Conservation (phyloP, 257 asterid species). For the Asclepias syriaca region DNA sequence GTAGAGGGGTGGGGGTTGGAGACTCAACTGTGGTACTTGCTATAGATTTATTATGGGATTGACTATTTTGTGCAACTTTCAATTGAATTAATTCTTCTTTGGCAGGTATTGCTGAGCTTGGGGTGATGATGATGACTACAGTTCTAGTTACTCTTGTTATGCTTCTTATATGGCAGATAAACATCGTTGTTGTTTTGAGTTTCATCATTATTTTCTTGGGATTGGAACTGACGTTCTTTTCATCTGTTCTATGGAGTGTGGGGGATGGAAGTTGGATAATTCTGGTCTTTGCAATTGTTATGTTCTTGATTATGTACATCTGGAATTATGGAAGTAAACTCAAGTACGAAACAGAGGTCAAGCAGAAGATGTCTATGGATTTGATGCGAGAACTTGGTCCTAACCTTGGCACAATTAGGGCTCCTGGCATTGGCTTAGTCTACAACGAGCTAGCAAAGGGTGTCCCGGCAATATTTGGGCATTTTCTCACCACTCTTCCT, state of each 20-base stretch:
- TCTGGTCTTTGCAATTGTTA: conserved; percentile 68
- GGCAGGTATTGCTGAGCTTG: conserved; percentile 91
- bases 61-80: neutral
- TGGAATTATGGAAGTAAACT: conserved; percentile 97
- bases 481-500: conserved; percentile 83
- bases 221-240: conserved; percentile 71
- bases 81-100: conserved; percentile 10
- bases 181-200: conserved; percentile 60
- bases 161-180: conserved; percentile 97
- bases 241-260: conserved; percentile 88
- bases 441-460: conserved; percentile 95
- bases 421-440: conserved; percentile 92
- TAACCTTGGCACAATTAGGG: conserved; percentile 80
- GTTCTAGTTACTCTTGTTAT: conserved; percentile 79
- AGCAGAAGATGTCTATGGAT: conserved; percentile 81
- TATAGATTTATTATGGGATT: neutral
- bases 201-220: conserved; percentile 70
- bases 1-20: neutral
- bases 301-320: conserved; percentile 74
- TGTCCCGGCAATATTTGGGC: conserved; percentile 87
- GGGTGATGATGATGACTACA: conserved; percentile 97
- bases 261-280: conserved; percentile 98
- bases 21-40: neutral
- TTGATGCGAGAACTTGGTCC: conserved; percentile 79
- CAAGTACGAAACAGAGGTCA: conserved; percentile 88